Evolutionary conservation across 2,329 filamentous ascomycete species (phyloP).

Genomic region (Xylaria sp.): DNA sequence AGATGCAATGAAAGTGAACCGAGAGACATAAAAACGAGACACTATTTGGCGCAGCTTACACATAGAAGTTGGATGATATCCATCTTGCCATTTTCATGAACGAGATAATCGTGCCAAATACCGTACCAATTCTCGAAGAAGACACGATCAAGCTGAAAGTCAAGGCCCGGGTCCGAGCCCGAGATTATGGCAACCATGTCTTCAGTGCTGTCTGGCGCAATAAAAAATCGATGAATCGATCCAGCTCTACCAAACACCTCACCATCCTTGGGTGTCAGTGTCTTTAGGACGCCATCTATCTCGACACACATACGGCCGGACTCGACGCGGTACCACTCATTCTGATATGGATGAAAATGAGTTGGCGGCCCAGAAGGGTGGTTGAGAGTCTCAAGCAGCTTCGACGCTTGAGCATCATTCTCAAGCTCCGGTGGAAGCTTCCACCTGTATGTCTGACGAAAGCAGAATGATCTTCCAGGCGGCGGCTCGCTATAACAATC

Average conservation of each 20-base stretch:
- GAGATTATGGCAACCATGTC: conserved; percentile 42
- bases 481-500: conserved; percentile 38
- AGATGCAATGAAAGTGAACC: neutral
- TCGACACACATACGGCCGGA: conserved; percentile 47
- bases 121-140: conserved; percentile 55
- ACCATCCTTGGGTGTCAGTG: conserved; percentile 45
- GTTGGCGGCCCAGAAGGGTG: conserved; percentile 42
- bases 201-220: conserved; percentile 36
- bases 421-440: conserved; percentile 24
- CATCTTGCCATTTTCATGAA: conserved; percentile 42
- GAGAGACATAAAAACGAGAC: neutral
- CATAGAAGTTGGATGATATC: conserved; percentile 49
- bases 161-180: conserved; percentile 42
- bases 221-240: conserved; percentile 43
- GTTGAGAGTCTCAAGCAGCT: neutral
- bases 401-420: conserved; percentile 5
- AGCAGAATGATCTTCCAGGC: conserved; percentile 43
- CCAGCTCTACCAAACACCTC: conserved; percentile 46
- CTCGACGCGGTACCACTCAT: conserved; percentile 47
- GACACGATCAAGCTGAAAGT: conserved; percentile 48
- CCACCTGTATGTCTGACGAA: conserved; percentile 44
- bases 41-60: conserved; percentile 36
- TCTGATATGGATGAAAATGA: conserved; percentile 51
- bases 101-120: conserved; percentile 47
- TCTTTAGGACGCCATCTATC: conserved; percentile 42